Evolutionary conservation across 2,329 filamentous ascomycete genomes (phyloP).

Genomic region (Neopestalotiopsis sp.): DNA sequence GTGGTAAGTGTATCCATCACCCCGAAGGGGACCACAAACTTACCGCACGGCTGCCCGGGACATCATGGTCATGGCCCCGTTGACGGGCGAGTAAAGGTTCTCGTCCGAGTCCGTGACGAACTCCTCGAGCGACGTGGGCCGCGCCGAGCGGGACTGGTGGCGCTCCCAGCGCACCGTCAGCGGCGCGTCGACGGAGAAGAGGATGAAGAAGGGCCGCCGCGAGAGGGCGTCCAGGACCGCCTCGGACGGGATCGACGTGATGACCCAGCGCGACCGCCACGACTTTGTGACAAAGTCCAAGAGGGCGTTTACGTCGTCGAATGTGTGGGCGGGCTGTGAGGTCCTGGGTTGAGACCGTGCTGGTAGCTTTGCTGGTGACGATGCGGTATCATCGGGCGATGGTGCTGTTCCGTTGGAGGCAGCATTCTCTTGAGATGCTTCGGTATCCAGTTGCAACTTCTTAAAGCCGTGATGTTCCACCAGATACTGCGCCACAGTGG

Average conservation of each 20-base stretch:
- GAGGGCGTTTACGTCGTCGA: conserved; percentile 69
- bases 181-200: conserved; percentile 91
- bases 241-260: conserved; percentile 80
- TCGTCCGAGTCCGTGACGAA: conserved; percentile 69
- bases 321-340: conserved; percentile 44
- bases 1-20: too few relatives aligned
- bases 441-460: conserved; percentile 64
- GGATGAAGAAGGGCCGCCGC: conserved; percentile 87
- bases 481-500: conserved; percentile 86
- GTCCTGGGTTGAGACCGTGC: conserved; percentile 5
- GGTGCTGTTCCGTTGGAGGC: neutral
- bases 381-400: neutral
- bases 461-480: conserved; percentile 84
- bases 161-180: conserved; percentile 83
- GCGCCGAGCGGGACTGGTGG: conserved; percentile 57
- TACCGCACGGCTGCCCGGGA: conserved; percentile 78
- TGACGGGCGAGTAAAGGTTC: conserved; percentile 72
- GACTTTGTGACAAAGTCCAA: conserved; percentile 84
- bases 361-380: neutral
- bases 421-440: neutral
- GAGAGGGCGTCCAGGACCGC: conserved; percentile 75
- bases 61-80: conserved; percentile 77
- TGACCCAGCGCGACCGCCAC: conserved; percentile 87
- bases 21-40: neutral
- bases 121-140: conserved; percentile 52